Base-by-base conservation (phyloP, 129 eudicot species). In the Flaveria sonorensis region DNA sequence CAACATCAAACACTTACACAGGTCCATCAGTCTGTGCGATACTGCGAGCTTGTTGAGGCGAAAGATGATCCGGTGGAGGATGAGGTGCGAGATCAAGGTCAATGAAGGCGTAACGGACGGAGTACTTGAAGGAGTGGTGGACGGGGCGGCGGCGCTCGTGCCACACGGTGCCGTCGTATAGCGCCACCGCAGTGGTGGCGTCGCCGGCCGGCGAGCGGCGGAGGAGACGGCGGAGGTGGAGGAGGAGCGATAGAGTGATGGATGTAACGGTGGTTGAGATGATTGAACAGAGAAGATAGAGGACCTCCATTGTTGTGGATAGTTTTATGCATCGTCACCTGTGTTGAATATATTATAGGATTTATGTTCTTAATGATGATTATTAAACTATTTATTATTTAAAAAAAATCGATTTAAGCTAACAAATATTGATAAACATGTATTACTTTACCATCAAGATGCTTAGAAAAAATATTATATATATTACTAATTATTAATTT, bases 61-160 rank as follows among this genome's bases (percentile, higher is more conserved):
- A 84, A 50, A 91, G 83, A 78, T 91, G 96, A 13, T 91, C 82
- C 0, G 85, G 85, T 26, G 92, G 96, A 40, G 82, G 23, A 36
- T 85, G 74, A 32, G 73, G 21, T 3, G 83, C 59, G 59, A 15
- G 80, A 77, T 91, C 93, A 52, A 94, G 97, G 83, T 94, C 88
- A 48, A 82, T 63, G 57, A 86, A 85, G n/a, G 98, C 98, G 79
- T 94, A 94, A 32, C 97, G 96, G 48, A 86, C 98, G 47, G 87
- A 60, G 74, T 94, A 94, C 20, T 74, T 81, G 74, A 94, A 94
- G 3, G 92, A 84, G 79, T 94, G 98, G 89, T 84, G 98, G 39
- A 94, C 92, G 3, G 98, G 98, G 60, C 93, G 97, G 56, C 93
- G 93, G 72, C 98, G 96, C 78, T 94, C 96, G 90, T 94, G 98